These are phyloP conservation scores for Rubus idaeus DNA, from an alignment of 306 rosid genomes.

Conservation along the genomic window DNA sequence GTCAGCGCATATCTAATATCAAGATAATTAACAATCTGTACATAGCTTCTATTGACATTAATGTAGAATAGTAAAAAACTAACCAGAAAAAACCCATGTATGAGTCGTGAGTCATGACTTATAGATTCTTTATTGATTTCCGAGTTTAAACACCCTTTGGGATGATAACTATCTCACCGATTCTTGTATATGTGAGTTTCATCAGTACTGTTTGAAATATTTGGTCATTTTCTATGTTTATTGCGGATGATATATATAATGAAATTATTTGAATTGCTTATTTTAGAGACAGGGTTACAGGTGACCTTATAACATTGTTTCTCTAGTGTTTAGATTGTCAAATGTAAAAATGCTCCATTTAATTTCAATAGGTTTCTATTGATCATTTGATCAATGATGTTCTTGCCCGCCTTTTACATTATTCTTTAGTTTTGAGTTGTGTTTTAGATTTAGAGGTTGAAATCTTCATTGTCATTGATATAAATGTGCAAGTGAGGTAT, in stretches of 20 bases:
- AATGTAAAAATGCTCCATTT: not conserved
- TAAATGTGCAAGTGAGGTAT: not conserved
- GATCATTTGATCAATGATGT: not conserved
- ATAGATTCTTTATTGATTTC: not conserved
- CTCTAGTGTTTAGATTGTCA: not conserved
- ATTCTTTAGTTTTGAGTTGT: not conserved
- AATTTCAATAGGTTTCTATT: not conserved
- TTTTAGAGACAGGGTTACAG: not conserved
- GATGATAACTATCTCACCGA: not conserved
- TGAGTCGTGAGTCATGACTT: not conserved
- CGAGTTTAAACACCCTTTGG: not conserved
- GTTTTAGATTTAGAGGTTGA: not conserved
- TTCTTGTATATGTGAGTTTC: constrained; percentile 7
- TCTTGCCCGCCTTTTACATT: not conserved
- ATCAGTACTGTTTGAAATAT: not conserved
- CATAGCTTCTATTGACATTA: not conserved
- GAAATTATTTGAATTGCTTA: not conserved
- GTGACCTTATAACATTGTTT: not conserved
- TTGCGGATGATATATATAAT: not conserved
- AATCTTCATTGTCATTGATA: not conserved
- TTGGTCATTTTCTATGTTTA: not conserved
- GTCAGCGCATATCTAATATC: not conserved
- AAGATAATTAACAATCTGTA: not conserved
- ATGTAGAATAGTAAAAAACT: not conserved
- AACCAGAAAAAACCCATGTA: not conserved